Base-by-base conservation (phyloP, 2,329 filamentous ascomycete species). In the Clonostachys rhizophaga region DNA sequence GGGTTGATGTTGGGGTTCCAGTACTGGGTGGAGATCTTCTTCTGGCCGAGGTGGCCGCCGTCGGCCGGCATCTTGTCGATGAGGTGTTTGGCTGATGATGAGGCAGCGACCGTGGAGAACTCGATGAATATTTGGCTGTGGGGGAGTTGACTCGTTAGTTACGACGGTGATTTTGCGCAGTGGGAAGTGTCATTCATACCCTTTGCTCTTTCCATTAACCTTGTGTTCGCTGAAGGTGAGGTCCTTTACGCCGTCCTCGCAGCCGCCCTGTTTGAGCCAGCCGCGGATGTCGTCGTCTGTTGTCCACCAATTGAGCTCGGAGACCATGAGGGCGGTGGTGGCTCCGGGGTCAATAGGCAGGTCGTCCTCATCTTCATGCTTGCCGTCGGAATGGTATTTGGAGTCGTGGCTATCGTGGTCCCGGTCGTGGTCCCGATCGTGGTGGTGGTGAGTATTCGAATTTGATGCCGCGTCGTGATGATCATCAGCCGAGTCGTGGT, bases 211-310 rank as follows among this genome's bases (percentile, higher is more conserved):
- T 56, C 94, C 94, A 56, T 99, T 99, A 43, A 97, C 91, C 65
- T 99, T 99, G 69, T 97, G 94, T 65, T 99, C 94, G 59, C 90
- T 96, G 65, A 97, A 99, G 0, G 91, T 96, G 45, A 99, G 83
- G 51, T 97, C 94, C 58, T 89, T 91, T 16, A 97, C 71, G 59
- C 96, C 89, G 42, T 85, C 79, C 64, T 97, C 94, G 55, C 83
- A 89, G 3, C 79, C 81, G n/a, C 87, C 89, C 54, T 88, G 79
- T 54, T 84, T 83, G 20, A 87, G 77, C 89, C 91, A 96, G 44
- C 87, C 88, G 46, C 94, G 87, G 48, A 99, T 82, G 57, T 97
- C 91, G 60, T 99, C 94, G 62, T 99, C 94, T 3, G 88, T 95
- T 33, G 85, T 91, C 92, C 92, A 97, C 94, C 94, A 99, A 65